Conservation (phyloP, 257 asterid genomes). For the Agastache rugosa region DNA sequence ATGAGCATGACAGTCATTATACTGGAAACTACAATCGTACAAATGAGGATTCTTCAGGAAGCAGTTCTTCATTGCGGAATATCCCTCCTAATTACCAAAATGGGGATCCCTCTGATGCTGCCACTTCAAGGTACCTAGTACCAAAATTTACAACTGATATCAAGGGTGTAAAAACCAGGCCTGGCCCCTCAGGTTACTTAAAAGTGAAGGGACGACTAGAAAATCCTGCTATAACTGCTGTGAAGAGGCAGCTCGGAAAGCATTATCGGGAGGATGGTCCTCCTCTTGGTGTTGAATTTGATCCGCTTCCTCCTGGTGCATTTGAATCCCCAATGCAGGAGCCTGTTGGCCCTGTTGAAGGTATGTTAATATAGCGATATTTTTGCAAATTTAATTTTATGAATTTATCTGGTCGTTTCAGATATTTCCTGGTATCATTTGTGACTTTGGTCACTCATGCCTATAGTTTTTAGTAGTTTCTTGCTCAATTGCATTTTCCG, state of each 20-base stretch:
- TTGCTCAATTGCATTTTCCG: constrained; percentile 14
- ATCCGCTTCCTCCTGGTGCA: constrained; percentile 79
- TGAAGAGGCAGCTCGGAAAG: constrained; percentile 86
- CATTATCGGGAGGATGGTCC: constrained; percentile 84
- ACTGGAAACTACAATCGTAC: constrained; percentile 46
- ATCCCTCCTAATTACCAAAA: constrained; percentile 47
- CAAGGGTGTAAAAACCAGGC: constrained; percentile 56
- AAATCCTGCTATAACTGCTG: constrained; percentile 82
- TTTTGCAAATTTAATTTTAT: background rate
- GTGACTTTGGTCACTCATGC: constrained; percentile 17
- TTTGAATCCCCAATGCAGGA: constrained; percentile 60
- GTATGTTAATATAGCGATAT: constrained; percentile 47
- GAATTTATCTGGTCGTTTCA: background rate
- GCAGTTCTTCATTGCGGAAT: constrained; percentile 66
- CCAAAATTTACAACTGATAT: constrained; percentile 51
- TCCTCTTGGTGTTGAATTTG: constrained; percentile 85
- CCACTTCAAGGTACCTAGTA: constrained; percentile 52
- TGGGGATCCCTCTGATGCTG: constrained; percentile 48
- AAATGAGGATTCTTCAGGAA: constrained; percentile 76
- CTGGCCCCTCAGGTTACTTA: constrained; percentile 93
- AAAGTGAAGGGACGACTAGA: constrained; percentile 85
- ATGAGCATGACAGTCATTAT: constrained; percentile 56
- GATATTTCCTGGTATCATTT: constrained; percentile 1
- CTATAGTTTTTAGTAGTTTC: constrained; percentile 1
- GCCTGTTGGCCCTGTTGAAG: constrained; percentile 49